Conservation (phyloP, 257 asterid species). For the Thymus quinquecostatus region DNA sequence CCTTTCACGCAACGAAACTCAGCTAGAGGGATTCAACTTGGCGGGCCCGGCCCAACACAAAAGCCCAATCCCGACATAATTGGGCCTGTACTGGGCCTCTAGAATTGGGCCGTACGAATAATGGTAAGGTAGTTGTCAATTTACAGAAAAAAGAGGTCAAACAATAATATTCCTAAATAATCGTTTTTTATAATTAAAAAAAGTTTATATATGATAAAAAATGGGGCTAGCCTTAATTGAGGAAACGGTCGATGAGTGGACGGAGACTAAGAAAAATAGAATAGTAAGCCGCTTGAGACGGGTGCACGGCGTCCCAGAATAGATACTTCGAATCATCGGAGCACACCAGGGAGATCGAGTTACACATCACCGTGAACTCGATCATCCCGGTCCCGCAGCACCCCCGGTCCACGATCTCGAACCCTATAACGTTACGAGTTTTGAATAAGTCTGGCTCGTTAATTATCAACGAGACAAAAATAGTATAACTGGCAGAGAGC, state of each 20-base stretch:
- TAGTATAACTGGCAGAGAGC: no score
- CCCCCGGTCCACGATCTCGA: conserved; percentile 47
- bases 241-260: conserved; percentile 35
- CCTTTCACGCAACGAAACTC: no score
- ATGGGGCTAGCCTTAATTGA: conserved; percentile 4
- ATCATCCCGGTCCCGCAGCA: conserved; percentile 72
- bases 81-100: no score
- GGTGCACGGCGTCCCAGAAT: conserved; percentile 75
- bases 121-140: no score
- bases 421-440: conserved; percentile 34
- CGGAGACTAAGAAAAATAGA: conserved; percentile 36
- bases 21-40: no score
- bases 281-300: conserved; percentile 56
- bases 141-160: no score
- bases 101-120: no score
- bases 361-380: conserved; percentile 54
- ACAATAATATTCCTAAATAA: neutral
- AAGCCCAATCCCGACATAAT: no score
- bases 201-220: neutral
- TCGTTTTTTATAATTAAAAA: no score
- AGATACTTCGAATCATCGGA: conserved; percentile 51
- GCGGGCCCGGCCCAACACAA: no score
- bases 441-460: no score
- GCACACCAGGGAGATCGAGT: conserved; percentile 43
- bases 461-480: no score